Evolutionary conservation across 768 basidiomycete genomes (phyloP).

Genomic region (Rhodosporidiobolus sp.): DNA sequence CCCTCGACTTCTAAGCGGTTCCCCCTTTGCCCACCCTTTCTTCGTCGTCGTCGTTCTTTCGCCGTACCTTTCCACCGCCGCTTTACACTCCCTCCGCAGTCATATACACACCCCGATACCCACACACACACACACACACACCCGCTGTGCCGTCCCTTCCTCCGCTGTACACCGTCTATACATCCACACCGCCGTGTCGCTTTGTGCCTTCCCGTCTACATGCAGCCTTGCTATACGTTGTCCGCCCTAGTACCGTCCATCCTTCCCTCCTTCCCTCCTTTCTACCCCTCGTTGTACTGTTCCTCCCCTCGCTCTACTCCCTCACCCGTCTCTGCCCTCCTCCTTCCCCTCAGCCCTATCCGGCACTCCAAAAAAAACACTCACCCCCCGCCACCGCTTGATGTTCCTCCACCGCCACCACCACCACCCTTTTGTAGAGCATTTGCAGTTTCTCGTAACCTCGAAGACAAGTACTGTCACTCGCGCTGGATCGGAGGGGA

Average conservation of each 20-base stretch:
- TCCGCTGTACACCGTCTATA: background rate
- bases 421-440: too few species aligned
- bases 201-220: background rate
- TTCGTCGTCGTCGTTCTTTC: background rate
- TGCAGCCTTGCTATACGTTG: too few species aligned
- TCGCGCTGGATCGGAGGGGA: too few species aligned
- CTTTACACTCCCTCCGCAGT: background rate
- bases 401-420: too few species aligned
- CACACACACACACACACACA: background rate
- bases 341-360: too few species aligned
- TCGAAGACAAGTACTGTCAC: too few species aligned
- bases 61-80: background rate
- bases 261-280: background rate
- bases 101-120: background rate
- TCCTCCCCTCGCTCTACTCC: background rate
- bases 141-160: background rate
- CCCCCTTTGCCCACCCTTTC: background rate
- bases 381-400: too few species aligned
- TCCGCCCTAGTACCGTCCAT: background rate
- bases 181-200: background rate
- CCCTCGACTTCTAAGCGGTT: slow-evolving; percentile 18
- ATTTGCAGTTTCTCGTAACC: too few species aligned
- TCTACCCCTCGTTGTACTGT: background rate
- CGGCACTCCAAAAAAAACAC: too few species aligned
- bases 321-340: too few species aligned